Evolutionary conservation across 2,329 filamentous ascomycete species (phyloP).

Genomic region (Penicillium olsonii): DNA sequence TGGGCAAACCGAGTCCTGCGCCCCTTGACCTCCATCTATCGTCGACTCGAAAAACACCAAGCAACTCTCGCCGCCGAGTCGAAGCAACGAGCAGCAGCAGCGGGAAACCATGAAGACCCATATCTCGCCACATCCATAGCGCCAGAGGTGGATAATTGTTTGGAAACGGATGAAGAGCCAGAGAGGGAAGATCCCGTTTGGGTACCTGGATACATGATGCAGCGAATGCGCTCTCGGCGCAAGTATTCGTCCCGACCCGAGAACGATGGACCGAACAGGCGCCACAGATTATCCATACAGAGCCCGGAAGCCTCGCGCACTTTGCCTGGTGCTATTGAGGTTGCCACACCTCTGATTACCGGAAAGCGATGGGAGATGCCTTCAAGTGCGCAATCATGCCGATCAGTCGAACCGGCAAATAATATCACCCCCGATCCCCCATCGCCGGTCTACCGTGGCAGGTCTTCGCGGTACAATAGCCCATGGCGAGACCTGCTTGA

Average conservation of each 20-base stretch:
- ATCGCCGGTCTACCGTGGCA: constrained; percentile 27
- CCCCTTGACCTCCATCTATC: constrained; percentile 43
- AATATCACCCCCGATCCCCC: constrained; percentile 12
- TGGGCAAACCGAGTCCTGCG: constrained; percentile 48
- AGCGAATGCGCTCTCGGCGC: constrained; percentile 37
- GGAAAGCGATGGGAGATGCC: constrained; percentile 31
- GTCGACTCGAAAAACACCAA: constrained; percentile 44
- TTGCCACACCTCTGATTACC: constrained; percentile 45
- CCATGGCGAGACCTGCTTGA: constrained; percentile 39
- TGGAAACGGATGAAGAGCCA: constrained; percentile 38
- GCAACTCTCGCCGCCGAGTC: constrained; percentile 31
- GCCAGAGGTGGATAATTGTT: constrained; percentile 13
- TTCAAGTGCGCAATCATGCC: constrained; percentile 24
- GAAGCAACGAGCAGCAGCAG: constrained; percentile 18
- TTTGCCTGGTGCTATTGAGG: constrained; percentile 43
- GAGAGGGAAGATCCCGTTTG: constrained; percentile 42
- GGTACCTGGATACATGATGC: constrained; percentile 37
- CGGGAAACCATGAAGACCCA: not conserved
- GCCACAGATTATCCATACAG: constrained; percentile 33
- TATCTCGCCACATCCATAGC: not conserved
- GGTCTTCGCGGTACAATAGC: constrained; percentile 31
- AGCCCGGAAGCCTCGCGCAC: constrained; percentile 39
- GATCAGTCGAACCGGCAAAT: constrained; percentile 11
- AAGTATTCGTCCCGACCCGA: constrained; percentile 40
- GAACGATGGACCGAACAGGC: constrained; percentile 22